Conservation (phyloP, 2,329 filamentous ascomycete species). For the Monilinia vaccinii-corymbosi region DNA sequence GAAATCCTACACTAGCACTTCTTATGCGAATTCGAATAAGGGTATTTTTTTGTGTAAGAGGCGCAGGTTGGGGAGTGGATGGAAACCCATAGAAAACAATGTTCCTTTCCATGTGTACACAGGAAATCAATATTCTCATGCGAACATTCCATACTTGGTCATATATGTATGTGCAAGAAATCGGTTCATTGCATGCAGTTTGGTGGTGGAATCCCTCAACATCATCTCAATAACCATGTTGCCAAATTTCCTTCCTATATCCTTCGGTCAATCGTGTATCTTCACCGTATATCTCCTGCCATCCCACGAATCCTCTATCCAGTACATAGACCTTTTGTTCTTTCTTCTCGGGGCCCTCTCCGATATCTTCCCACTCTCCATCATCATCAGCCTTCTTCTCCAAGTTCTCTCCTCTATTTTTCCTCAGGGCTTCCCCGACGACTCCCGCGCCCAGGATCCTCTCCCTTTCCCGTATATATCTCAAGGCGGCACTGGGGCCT, state of each 20-base stretch:
- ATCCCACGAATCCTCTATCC: constrained; percentile 75
- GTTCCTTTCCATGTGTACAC: too few species aligned
- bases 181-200: not conserved
- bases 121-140: not conserved
- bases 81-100: not conserved
- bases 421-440: constrained; percentile 18
- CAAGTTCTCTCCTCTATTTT: constrained; percentile 18
- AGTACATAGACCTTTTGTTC: constrained; percentile 72
- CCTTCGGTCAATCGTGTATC: constrained; percentile 76
- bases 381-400: constrained; percentile 18
- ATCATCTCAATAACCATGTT: constrained; percentile 23
- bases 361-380: constrained; percentile 29
- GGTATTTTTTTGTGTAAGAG: not conserved
- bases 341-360: constrained; percentile 22
- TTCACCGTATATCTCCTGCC: constrained; percentile 76
- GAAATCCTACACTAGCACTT: not conserved
- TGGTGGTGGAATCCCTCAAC: not conserved
- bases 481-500: constrained; percentile 74
- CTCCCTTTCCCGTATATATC: constrained; percentile 66
- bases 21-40: not conserved
- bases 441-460: constrained; percentile 31
- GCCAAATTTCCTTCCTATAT: constrained; percentile 80
- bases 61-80: not conserved
- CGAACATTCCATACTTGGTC: not conserved
- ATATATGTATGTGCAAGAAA: not conserved